phyloP scores from a whole-genome alignment of 331 rosid species.

The Rhamnella rubrinervis region DNA sequence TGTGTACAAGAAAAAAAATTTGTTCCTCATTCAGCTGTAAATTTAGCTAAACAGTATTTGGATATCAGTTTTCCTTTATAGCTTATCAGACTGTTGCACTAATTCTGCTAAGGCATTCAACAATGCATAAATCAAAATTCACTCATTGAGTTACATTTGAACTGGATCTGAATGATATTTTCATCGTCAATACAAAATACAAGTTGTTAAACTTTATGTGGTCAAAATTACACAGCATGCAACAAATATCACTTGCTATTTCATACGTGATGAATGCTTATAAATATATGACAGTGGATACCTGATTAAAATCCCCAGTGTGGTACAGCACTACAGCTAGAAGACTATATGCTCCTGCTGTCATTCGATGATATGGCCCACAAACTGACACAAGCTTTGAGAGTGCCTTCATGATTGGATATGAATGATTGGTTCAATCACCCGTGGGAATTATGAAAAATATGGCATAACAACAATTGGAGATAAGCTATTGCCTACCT shows the following conservation, averaged over 20 bases:
- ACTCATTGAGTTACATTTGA: no score
- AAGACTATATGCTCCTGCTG: slow-evolving; percentile 99
- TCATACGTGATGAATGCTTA: slow-evolving; percentile 14
- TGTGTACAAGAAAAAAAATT: no score
- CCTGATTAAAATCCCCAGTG: slow-evolving; percentile 98
- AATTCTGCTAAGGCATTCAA: no score
- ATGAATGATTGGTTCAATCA: slow-evolving; percentile 28
- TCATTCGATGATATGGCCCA: slow-evolving; percentile 98
- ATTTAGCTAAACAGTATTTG: no score
- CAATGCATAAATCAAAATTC: no score
- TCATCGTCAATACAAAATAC: no score
- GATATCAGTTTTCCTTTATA: no score
- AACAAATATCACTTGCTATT: slow-evolving; percentile 16
- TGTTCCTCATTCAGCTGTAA: no score
- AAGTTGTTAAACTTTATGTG: background rate
- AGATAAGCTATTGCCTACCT: slow-evolving; percentile 50
- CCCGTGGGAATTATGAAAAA: slow-evolving; percentile 5
- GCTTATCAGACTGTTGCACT: no score
- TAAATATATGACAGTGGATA: slow-evolving; percentile 26
- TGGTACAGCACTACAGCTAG: slow-evolving; percentile 96
- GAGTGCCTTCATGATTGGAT: slow-evolving; percentile 72
- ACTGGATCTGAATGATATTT: no score
- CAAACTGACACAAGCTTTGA: slow-evolving; percentile 89
- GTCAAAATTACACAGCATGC: slow-evolving; percentile 4
- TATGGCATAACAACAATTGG: slow-evolving; percentile 9